These are phyloP conservation scores for Clarireedia homoeocarpa DNA, from an alignment of 2,329 filamentous ascomycete species.

Conservation along the genomic window DNA sequence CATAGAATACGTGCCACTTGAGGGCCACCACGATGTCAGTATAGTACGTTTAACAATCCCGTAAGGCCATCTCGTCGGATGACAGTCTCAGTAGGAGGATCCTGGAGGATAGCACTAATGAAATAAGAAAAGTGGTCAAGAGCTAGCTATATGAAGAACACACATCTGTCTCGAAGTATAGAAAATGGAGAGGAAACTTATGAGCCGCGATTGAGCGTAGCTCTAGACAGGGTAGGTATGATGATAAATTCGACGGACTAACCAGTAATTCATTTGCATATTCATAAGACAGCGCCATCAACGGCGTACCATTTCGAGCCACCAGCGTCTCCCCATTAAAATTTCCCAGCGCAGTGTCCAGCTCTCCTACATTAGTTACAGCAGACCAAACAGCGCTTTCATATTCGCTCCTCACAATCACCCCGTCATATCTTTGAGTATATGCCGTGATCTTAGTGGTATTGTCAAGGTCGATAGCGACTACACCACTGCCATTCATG, in stretches of 20 bases:
- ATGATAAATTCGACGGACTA: background rate
- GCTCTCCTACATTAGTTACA: background rate
- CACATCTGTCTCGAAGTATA: too few relatives aligned
- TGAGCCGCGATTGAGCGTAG: too few relatives aligned
- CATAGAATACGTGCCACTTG: constrained; percentile 1
- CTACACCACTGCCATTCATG: background rate
- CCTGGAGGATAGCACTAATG: too few relatives aligned
- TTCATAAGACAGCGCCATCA: background rate
- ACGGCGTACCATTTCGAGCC: background rate
- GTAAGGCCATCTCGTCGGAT: too few relatives aligned
- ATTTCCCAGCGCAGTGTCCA: background rate
- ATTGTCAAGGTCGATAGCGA: background rate
- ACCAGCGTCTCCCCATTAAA: constrained; percentile 1
- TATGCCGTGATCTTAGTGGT: background rate
- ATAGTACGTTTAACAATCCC: background rate
- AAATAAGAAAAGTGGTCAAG: too few relatives aligned
- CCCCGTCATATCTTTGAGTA: background rate
- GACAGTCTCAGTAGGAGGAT: too few relatives aligned
- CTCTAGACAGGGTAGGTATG: too few relatives aligned
- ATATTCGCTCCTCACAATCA: background rate
- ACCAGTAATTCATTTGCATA: background rate
- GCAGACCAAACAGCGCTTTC: background rate
- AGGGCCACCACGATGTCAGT: background rate
- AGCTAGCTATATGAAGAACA: too few relatives aligned
- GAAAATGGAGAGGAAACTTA: too few relatives aligned